Percentiles rank a stretch among this genome's conserved stretches.
Conservation (phyloP, 2,329 filamentous ascomycete genomes). For the Aspergillus uvarum region DNA sequence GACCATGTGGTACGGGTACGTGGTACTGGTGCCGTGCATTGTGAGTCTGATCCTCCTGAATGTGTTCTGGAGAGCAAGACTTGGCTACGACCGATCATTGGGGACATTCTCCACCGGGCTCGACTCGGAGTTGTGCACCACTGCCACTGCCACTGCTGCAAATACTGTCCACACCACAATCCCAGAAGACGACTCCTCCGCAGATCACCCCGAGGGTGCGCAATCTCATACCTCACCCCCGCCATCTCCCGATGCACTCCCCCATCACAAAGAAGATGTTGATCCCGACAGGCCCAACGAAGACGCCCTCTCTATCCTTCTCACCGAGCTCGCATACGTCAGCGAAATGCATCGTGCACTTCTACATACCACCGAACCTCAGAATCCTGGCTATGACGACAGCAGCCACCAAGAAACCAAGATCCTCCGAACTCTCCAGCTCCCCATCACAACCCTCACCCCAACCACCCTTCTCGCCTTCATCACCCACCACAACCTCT, state of each 20-base stretch:
- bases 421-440: not conserved
- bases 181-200: not conserved
- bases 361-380: not conserved
- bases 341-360: not conserved
- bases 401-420: not conserved
- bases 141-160: not conserved
- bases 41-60: conserved; percentile 49
- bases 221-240: not conserved
- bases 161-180: too few relatives aligned
- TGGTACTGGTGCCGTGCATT: conserved; percentile 54
- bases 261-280: not conserved
- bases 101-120: not conserved
- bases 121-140: not conserved
- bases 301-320: not conserved
- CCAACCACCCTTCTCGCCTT: conserved; percentile 1
- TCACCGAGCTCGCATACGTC: not conserved
- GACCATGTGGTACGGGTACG: conserved; percentile 55
- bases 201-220: not conserved
- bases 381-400: not conserved
- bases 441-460: not conserved
- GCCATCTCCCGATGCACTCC: not conserved
- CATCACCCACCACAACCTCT: conserved; percentile 7
- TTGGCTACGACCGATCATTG: conserved; percentile 49
- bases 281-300: not conserved
- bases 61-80: conserved; percentile 48